phyloP scores from a whole-genome alignment of 768 basidiomycete species.

The Collybiopsis luxurians region DNA sequence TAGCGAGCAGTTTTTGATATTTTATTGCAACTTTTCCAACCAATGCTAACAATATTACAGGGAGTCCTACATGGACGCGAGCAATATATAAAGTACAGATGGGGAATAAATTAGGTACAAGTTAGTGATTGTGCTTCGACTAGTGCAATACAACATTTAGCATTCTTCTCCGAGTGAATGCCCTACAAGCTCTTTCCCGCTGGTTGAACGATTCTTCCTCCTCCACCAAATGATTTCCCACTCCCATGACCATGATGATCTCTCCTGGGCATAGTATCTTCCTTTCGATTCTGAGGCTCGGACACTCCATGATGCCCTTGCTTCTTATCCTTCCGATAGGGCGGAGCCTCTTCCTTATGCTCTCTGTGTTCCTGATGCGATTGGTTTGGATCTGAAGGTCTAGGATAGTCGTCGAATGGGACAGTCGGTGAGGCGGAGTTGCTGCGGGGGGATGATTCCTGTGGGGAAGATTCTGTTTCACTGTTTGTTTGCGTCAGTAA shows the following conservation, averaged over 20 bases:
- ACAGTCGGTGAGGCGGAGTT: neutral
- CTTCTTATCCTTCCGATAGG: neutral
- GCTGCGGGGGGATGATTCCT: neutral
- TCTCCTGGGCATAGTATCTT: conserved; percentile 1
- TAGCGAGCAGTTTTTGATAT: no score
- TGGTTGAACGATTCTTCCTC: neutral
- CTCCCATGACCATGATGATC: neutral
- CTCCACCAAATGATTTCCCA: neutral
- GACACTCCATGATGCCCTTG: neutral
- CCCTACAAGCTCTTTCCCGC: neutral
- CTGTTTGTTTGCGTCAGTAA: neutral
- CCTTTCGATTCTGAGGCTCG: neutral
- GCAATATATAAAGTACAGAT: no score
- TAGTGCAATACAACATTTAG: neutral
- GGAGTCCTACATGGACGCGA: no score
- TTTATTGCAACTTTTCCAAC: no score
- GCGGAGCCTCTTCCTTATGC: neutral
- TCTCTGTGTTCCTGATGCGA: neutral
- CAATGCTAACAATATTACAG: no score
- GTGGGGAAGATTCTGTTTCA: neutral
- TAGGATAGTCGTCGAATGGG: neutral
- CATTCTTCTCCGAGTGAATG: neutral
- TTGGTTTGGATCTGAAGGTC: neutral
- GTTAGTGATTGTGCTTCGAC: no score
- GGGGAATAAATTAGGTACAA: no score